Evolutionary conservation across 129 eudicot species (phyloP).

Genomic region (Centaurea solstitialis): DNA sequence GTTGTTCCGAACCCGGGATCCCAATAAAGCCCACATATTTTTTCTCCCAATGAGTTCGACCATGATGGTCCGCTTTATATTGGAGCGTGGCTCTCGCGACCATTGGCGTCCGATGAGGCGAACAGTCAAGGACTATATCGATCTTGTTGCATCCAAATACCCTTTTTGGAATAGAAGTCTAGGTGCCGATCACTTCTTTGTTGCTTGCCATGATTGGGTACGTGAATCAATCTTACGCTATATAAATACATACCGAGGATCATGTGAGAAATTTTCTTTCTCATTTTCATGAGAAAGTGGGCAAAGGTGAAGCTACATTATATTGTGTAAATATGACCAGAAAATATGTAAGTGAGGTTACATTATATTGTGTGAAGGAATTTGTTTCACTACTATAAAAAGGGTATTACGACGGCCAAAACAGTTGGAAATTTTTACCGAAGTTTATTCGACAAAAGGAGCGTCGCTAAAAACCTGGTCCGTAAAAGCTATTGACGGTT

Average conservation of each 20-base stretch:
- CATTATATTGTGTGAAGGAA: background rate
- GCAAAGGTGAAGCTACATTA: background rate
- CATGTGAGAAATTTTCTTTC: background rate
- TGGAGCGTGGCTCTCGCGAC: slow-evolving; percentile 32
- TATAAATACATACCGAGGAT: background rate
- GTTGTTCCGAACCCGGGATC: slow-evolving; percentile 45
- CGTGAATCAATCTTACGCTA: slow-evolving; percentile 1
- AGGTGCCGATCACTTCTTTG: slow-evolving; percentile 60
- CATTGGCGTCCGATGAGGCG: slow-evolving; percentile 40
- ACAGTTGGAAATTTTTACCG: too few relatives aligned
- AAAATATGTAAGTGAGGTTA: background rate
- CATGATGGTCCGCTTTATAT: slow-evolving; percentile 38
- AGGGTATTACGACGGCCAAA: too few relatives aligned
- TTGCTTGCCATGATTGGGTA: slow-evolving; percentile 72
- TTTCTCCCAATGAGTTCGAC: slow-evolving; percentile 49
- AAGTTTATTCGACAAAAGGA: too few relatives aligned
- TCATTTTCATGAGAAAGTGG: background rate
- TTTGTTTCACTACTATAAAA: too few relatives aligned
- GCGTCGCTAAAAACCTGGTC: too few relatives aligned
- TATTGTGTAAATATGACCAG: background rate
- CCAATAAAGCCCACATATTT: slow-evolving; percentile 49
- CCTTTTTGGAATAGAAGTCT: slow-evolving; percentile 54
- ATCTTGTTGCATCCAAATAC: slow-evolving; percentile 39
- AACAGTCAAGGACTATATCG: slow-evolving; percentile 40
- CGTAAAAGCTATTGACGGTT: too few relatives aligned